Base-by-base conservation (phyloP, 1,139 yeast species). In the Pneumocystis canis region DNA sequence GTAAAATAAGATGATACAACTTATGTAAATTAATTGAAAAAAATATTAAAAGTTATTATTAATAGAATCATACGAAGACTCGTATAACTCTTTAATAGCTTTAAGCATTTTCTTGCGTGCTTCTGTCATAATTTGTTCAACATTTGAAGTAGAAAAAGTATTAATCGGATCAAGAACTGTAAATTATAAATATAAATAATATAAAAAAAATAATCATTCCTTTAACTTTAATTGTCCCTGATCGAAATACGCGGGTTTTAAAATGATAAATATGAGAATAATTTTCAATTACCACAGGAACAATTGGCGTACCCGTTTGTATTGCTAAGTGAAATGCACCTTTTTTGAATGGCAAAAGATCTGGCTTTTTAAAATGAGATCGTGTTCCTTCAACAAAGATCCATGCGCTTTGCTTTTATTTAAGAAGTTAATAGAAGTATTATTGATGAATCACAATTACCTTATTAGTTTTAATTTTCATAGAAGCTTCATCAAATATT, bases 261-360 rank as follows among this genome's bases (percentile, higher is more conserved):
- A 87, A 76, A 70, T 83, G 81, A 76, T 87, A 82, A 58, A 94
- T 74, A 53, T 82, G 81, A 5, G 95, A 84, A 64, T 95, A 87
- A 75, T 92, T 94, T 58, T 90, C 82, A 6, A 89, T 88, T 9
- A 88, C 95, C 59, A 87, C 78, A 2, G 99, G 98, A 16, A 92
- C 83, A 59, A 92, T 78, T 31, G 97, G 97, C 41, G 92, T 83
- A 57, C 83, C 83, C 2, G 96, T 96, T 74, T 90, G 95, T 66
- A 86, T 86, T 14, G 99, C 98, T 71, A 92, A 80, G 74, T 92
- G 96, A 82, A 94, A 94, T 0, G 97, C 97, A 61, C 99, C 99
- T 73, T 94, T 94, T 74, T 92, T 92, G 75, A 92, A 88, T 0
- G 96, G 95, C 63, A 88, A 78, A 73, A 94, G 76, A 11, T 80